These are phyloP conservation scores for Neopestalotiopsis sp. DNA, from an alignment of 2,329 filamentous ascomycete genomes.

Conservation along the genomic window DNA sequence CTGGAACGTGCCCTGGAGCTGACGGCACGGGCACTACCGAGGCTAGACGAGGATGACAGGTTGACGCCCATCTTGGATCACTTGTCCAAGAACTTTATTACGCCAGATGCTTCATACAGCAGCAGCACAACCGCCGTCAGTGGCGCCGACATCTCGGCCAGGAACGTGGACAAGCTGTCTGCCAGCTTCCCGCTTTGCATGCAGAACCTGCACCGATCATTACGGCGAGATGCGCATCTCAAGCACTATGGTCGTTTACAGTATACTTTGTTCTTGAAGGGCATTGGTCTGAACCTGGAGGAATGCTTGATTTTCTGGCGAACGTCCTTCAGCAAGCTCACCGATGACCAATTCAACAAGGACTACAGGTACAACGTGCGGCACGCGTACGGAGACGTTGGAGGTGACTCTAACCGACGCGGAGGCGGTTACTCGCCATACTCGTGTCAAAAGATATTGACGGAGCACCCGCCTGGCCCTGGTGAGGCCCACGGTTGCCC, in stretches of 20 bases:
- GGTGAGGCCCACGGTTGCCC: constrained; percentile 96
- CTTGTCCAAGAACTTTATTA: constrained; percentile 94
- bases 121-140: constrained; percentile 67
- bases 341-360: constrained; percentile 95
- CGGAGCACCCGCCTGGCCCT: constrained; percentile 82
- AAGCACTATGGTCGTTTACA: constrained; percentile 94
- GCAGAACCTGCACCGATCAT: constrained; percentile 84
- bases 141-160: constrained; percentile 77
- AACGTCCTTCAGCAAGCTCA: constrained; percentile 80
- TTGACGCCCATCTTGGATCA: constrained; percentile 73
- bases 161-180: constrained; percentile 79
- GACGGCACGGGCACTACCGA: constrained; percentile 87
- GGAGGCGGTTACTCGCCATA: constrained; percentile 89
- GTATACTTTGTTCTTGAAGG: constrained; percentile 96
- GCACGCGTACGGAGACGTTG: constrained; percentile 94
- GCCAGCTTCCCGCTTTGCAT: constrained; percentile 92
- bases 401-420: constrained; percentile 86
- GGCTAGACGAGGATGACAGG: constrained; percentile 95
- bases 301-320: constrained; percentile 95
- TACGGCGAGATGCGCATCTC: constrained; percentile 87
- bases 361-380: constrained; percentile 97
- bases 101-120: constrained; percentile 83
- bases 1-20: constrained; percentile 87
- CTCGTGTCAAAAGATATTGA: constrained; percentile 94
- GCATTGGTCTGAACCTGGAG: constrained; percentile 89